Base-by-base conservation (phyloP, 2,329 filamentous ascomycete genomes). In the Fusarium nematophilum region DNA sequence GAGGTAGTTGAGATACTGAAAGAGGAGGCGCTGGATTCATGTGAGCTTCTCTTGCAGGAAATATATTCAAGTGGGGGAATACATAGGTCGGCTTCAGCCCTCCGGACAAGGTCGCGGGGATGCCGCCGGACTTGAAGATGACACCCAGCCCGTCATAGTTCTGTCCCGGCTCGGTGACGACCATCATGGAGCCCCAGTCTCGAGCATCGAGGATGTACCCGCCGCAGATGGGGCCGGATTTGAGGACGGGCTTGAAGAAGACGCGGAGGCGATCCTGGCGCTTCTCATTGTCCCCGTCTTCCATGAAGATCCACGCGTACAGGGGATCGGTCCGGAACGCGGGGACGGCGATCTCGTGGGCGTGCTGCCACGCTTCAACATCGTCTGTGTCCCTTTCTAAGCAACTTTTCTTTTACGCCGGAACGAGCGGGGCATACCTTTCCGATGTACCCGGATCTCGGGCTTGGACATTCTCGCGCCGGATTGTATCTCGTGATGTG, bases 111-210 rank as follows among this genome's bases (percentile, higher is more conserved):
- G 53, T 59, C 9, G 53, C 53, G 13, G 57, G 37, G 17, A 59
- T 31, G 4, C 21, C 53, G 18, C 43, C 57, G 11, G 34, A 42
- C 15, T 29, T 47, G 23, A 42, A 25, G 10, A 59, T 17, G 8
- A 44, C 44, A 17, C 11, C 23, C 6, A 48, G 8, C 13, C 57
- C 53, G 5, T 57, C 53, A 29, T 48, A 53, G 27, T 57, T 46
- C 17, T 57, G 53, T 9, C 57, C 47, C 5, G 57, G 57, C 29
- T 47, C 53, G 11, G 53, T 44, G 8, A 59, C 43, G 7, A 51
- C 53, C 57, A 59, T 59, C 36, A 47, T 43, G 33, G 47, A 50
- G 9, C 43, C 14, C 57, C 57, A 59, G 10, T 49, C 53, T 6
- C 11, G 40, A 3, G 38, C 57, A 23, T 57, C 53, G 1, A 57